phyloP scores from a whole-genome alignment of 1,284 basidiomycete species.

The Agaricales sp. region DNA sequence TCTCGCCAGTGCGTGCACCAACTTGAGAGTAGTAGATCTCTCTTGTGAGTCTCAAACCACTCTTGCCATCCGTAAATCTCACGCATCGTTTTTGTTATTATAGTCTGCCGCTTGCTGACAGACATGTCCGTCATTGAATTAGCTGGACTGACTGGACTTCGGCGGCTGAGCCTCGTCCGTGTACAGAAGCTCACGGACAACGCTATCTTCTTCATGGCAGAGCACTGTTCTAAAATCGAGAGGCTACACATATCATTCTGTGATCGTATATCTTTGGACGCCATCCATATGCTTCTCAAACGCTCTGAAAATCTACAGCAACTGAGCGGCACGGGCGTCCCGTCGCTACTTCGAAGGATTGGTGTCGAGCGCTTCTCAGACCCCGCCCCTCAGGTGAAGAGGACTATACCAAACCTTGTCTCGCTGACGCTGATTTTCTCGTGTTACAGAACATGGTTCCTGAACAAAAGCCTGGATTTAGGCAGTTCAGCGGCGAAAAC shows the following conservation, averaged over 20 bases:
- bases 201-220: constrained; percentile 54
- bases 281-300: constrained; percentile 67
- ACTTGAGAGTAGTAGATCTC: constrained; percentile 77
- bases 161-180: constrained; percentile 75
- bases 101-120: constrained; percentile 75
- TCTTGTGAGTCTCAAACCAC: constrained; percentile 51
- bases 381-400: constrained; percentile 60
- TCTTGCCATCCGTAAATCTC: constrained; percentile 7
- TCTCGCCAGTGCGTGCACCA: constrained; percentile 63
- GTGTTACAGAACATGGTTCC: constrained; percentile 34
- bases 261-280: constrained; percentile 70
- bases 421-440: constrained; percentile 9
- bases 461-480: constrained; percentile 64
- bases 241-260: constrained; percentile 87
- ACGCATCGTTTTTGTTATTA: neutral
- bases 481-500: constrained; percentile 74
- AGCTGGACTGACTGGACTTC: constrained; percentile 62
- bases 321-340: constrained; percentile 77
- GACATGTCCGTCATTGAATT: constrained; percentile 82
- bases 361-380: constrained; percentile 81
- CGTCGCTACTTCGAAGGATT: constrained; percentile 52
- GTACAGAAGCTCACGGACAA: constrained; percentile 58
- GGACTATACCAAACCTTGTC: constrained; percentile 14
- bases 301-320: constrained; percentile 59
- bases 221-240: constrained; percentile 62